Evolutionary conservation across 257 asterid species (phyloP).

Genomic region (Solanum phureja): DNA sequence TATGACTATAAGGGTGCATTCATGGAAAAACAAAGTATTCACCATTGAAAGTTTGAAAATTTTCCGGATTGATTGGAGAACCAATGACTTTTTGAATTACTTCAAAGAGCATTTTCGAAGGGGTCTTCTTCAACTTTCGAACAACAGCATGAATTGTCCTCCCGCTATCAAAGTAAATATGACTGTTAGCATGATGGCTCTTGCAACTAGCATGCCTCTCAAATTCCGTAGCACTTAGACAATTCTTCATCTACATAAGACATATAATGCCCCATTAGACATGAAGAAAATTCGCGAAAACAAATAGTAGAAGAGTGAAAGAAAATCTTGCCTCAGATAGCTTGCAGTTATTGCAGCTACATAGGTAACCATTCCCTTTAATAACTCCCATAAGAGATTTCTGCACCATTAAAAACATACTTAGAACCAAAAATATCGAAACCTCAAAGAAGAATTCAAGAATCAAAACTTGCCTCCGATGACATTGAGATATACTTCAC

Average conservation of each 20-base stretch:
- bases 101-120: slow-evolving; percentile 47
- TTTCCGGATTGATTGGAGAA: slow-evolving; percentile 47
- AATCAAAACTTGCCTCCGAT: slow-evolving; percentile 47
- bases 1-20: no score
- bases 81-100: slow-evolving; percentile 44
- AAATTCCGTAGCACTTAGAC: slow-evolving; percentile 55
- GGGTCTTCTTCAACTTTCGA: slow-evolving; percentile 61
- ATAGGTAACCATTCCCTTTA: slow-evolving; percentile 59
- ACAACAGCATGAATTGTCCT: slow-evolving; percentile 64
- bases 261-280: background rate
- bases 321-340: background rate
- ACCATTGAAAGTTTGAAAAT: slow-evolving; percentile 71
- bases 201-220: slow-evolving; percentile 80
- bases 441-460: background rate
- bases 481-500: slow-evolving; percentile 90
- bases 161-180: slow-evolving; percentile 69
- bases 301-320: background rate
- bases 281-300: background rate
- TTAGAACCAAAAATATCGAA: no score
- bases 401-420: slow-evolving; percentile 24
- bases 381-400: slow-evolving; percentile 56
- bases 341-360: slow-evolving; percentile 67
- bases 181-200: slow-evolving; percentile 77
- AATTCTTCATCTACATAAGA: slow-evolving; percentile 19
- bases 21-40: background rate